Evolutionary conservation across 768 basidiomycete species (phyloP).

Genomic region (Boletales sp.): DNA sequence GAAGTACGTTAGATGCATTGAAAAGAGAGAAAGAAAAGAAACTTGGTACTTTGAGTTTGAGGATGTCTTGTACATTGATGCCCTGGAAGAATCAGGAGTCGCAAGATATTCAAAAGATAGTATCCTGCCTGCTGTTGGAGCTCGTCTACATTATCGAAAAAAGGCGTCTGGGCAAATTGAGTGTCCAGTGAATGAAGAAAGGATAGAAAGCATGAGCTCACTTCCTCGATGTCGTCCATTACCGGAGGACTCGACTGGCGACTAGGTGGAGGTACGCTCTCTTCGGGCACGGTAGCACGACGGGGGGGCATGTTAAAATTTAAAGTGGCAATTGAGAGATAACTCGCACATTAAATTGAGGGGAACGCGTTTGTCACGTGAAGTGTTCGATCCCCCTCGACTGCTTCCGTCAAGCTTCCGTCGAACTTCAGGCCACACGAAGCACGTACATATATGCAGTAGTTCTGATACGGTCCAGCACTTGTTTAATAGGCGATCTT

Average conservation of each 20-base stretch:
- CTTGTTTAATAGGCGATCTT: too few species aligned
- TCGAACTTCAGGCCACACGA: neutral
- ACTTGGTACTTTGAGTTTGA: slow-evolving; percentile 75
- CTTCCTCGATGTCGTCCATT: slow-evolving; percentile 43
- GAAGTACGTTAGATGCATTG: neutral
- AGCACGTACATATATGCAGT: too few species aligned
- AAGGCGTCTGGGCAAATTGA: slow-evolving; percentile 40
- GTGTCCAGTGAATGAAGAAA: neutral
- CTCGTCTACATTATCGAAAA: slow-evolving; percentile 80
- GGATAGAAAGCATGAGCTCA: slow-evolving; percentile 6
- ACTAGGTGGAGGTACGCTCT: slow-evolving; percentile 26
- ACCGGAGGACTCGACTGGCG: slow-evolving; percentile 21
- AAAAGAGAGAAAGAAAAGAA: neutral
- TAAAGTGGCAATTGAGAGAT: neutral
- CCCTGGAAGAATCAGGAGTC: slow-evolving; percentile 48
- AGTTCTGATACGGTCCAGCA: too few species aligned
- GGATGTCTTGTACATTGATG: slow-evolving; percentile 92
- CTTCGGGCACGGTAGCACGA: slow-evolving; percentile 23
- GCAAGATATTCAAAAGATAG: slow-evolving; percentile 5
- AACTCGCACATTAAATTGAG: slow-evolving; percentile 9
- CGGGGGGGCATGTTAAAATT: slow-evolving; percentile 25
- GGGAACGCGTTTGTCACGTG: slow-evolving; percentile 20
- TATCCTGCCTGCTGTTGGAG: slow-evolving; percentile 71
- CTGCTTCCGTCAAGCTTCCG: slow-evolving; percentile 1
- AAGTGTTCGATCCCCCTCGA: neutral